Percentiles rank a stretch among this genome's conserved stretches.
phyloP scores from a whole-genome alignment of 2,329 filamentous ascomycete species.

The Alternaria dauci region DNA sequence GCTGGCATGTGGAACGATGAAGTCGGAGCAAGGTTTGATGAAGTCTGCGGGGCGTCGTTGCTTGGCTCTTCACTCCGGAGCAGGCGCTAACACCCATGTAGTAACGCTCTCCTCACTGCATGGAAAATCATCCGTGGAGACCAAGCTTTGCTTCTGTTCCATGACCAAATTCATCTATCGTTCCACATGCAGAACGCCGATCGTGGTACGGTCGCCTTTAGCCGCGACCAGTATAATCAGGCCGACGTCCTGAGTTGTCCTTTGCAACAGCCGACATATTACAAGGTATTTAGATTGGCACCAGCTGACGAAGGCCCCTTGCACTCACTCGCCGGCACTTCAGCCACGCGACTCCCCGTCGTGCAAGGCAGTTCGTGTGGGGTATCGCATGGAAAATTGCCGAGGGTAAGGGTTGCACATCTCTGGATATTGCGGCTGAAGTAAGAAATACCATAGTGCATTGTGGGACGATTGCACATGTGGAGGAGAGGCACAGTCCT shows the following conservation, averaged over 20 bases:
- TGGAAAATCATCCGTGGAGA: conserved; percentile 8
- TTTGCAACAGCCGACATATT: conserved; percentile 11
- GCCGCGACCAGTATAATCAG: conserved; percentile 3
- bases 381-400: conserved; percentile 14
- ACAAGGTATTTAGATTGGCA: conserved; percentile 13
- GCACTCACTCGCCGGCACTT: conserved; percentile 20
- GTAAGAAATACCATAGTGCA: background rate
- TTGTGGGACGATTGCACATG: conserved; percentile 12
- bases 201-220: conserved; percentile 7
- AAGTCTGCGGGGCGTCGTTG: conserved; percentile 12
- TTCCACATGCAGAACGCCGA: background rate
- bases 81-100: conserved; percentile 17
- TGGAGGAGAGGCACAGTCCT: conserved; percentile 8
- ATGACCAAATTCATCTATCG: conserved; percentile 9
- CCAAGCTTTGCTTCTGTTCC: background rate
- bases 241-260: background rate
- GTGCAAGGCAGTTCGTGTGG: conserved; percentile 18
- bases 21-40: conserved; percentile 26
- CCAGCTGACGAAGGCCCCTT: background rate
- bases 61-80: conserved; percentile 23
- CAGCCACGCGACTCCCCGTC: conserved; percentile 7
- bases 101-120: conserved; percentile 1
- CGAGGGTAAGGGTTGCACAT: conserved; percentile 5
- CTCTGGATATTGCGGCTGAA: conserved; percentile 21
- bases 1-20: conserved; percentile 16